Evolutionary conservation across 306 rosid genomes (phyloP).

Genomic region (Hippophae tibetana): DNA sequence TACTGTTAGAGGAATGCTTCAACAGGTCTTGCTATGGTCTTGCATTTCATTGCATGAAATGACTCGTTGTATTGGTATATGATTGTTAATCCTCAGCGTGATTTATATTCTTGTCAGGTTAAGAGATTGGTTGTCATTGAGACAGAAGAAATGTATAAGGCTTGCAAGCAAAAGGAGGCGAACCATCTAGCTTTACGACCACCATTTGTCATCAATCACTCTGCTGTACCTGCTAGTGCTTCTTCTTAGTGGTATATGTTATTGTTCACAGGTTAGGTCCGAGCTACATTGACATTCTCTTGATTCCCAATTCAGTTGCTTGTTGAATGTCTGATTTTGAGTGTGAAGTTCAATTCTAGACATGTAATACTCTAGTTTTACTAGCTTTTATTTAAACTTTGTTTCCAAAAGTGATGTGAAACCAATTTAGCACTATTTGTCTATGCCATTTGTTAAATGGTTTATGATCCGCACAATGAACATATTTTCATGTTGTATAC

Average conservation of each 20-base stretch:
- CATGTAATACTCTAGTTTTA: no score
- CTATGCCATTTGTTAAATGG: no score
- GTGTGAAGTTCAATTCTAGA: no score
- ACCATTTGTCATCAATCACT: slow-evolving; percentile 61
- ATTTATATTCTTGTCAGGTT: slow-evolving; percentile 37
- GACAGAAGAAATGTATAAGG: slow-evolving; percentile 82
- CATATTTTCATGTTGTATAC: no score
- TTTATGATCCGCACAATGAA: no score
- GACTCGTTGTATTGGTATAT: neutral
- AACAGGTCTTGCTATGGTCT: slow-evolving; percentile 48
- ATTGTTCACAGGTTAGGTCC: slow-evolving; percentile 25
- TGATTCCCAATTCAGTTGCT: neutral
- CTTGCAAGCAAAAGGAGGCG: slow-evolving; percentile 61
- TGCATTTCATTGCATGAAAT: slow-evolving; percentile 10
- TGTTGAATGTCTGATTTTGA: no score
- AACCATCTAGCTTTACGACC: slow-evolving; percentile 51
- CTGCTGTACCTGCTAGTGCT: slow-evolving; percentile 33
- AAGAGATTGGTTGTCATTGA: slow-evolving; percentile 80
- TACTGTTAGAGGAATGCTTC: slow-evolving; percentile 86
- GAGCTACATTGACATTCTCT: neutral
- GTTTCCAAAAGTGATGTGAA: no score
- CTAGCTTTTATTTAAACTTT: no score
- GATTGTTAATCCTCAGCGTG: slow-evolving; percentile 12
- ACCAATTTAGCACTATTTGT: no score
- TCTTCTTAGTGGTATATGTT: slow-evolving; percentile 26